Evolutionary conservation across 2,329 filamentous ascomycete species (phyloP).

Genomic region (Hawksworthiomyces lignivorus): DNA sequence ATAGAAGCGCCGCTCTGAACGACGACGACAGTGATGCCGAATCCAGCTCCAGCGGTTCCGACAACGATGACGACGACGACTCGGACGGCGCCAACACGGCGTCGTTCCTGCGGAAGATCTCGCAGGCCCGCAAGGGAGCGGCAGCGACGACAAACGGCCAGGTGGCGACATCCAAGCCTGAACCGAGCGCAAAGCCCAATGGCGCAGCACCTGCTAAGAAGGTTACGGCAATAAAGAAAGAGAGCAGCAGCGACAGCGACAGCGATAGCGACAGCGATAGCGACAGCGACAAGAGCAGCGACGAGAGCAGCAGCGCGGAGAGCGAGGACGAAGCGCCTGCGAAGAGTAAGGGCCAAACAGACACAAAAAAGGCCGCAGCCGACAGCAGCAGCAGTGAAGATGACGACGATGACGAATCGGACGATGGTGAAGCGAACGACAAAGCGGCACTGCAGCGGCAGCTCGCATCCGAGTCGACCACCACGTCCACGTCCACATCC

Average conservation of each 20-base stretch:
- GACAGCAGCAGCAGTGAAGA: neutral
- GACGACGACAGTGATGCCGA: slow-evolving; percentile 16
- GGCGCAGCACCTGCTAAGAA: neutral
- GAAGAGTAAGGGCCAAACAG: no score
- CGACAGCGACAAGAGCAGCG: slow-evolving; percentile 4
- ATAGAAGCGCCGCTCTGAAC: neutral
- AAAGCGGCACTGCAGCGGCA: no score
- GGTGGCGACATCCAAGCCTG: slow-evolving; percentile 8
- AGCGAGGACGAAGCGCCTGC: slow-evolving; percentile 3
- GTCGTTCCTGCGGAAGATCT: slow-evolving; percentile 14
- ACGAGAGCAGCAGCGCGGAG: neutral
- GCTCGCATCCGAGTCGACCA: no score
- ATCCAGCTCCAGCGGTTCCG: slow-evolving; percentile 19
- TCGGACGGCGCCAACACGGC: slow-evolving; percentile 10
- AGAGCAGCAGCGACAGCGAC: slow-evolving; percentile 9
- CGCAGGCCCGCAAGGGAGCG: slow-evolving; percentile 5
- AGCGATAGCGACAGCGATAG: slow-evolving; percentile 17
- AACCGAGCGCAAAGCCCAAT: slow-evolving; percentile 14
- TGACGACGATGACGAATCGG: neutral
- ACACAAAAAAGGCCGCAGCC: no score
- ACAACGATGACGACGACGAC: neutral
- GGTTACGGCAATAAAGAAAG: neutral
- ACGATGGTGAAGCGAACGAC: no score
- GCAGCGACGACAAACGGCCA: slow-evolving; percentile 1
- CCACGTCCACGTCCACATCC: no score